These are phyloP conservation scores for Nothophoma quercina DNA, from an alignment of 2,329 filamentous ascomycete genomes.

Conservation along the genomic window DNA sequence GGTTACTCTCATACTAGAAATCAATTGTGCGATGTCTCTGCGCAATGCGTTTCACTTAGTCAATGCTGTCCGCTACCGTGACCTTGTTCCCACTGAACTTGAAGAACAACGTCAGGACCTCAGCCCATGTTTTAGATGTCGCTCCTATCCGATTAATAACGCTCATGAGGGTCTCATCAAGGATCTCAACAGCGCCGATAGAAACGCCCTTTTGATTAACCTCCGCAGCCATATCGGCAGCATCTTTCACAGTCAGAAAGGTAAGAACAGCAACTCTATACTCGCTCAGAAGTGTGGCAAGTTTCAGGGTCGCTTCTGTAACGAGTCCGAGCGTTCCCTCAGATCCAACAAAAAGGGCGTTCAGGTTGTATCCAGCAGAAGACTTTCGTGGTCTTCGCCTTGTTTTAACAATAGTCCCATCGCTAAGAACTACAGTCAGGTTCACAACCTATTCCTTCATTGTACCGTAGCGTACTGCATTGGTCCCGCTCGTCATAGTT, in stretches of 20 bases:
- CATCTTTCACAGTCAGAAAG: constrained; percentile 79
- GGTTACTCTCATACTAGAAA: constrained; percentile 64
- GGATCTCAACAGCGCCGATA: constrained; percentile 81
- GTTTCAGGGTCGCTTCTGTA: constrained; percentile 82
- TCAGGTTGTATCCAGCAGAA: constrained; percentile 84
- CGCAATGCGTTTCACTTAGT: constrained; percentile 72
- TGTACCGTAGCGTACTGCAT: constrained; percentile 80
- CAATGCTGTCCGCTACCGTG: constrained; percentile 76
- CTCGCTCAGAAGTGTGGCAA: constrained; percentile 77
- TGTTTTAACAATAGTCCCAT: constrained; percentile 82
- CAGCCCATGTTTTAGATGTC: constrained; percentile 76
- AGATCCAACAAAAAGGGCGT: constrained; percentile 78
- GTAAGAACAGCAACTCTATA: constrained; percentile 81
- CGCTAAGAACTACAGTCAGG: constrained; percentile 79
- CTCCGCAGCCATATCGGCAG: constrained; percentile 74
- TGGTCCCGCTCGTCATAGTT: constrained; percentile 65
- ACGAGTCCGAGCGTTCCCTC: constrained; percentile 84
- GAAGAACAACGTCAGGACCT: constrained; percentile 81
- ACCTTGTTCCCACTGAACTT: constrained; percentile 82
- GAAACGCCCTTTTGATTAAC: constrained; percentile 79
- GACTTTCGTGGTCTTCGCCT: constrained; percentile 78
- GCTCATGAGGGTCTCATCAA: constrained; percentile 88
- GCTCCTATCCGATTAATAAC: constrained; percentile 79
- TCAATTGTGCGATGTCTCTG: constrained; percentile 63
- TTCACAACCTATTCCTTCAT: constrained; percentile 92